phyloP scores from a whole-genome alignment of 371 early-diverging fungal genomes.

The Lichtheimia ornata region DNA sequence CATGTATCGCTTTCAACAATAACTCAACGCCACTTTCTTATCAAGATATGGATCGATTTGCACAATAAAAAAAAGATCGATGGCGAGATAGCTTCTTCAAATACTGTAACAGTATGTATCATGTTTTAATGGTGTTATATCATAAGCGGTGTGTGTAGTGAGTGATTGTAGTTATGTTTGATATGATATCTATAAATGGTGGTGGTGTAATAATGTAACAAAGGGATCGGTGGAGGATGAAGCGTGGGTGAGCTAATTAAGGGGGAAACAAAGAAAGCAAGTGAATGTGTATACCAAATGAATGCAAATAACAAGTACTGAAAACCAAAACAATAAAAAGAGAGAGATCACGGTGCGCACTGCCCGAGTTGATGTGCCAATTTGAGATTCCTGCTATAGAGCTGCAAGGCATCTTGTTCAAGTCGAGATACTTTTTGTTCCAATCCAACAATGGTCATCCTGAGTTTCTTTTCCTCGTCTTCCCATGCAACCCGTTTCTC shows the following conservation, averaged over 20 bases:
- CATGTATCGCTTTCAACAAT: background rate
- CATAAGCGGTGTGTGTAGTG: background rate
- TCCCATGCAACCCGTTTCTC: conserved; percentile 12
- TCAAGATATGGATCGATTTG: background rate
- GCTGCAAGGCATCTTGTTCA: conserved; percentile 16
- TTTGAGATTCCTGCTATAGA: conserved; percentile 19
- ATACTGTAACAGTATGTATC: background rate
- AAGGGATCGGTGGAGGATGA: conserved; percentile 4
- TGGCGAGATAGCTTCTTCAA: background rate
- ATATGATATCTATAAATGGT: background rate
- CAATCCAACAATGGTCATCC: conserved; percentile 12
- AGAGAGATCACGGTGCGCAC: conserved; percentile 7
- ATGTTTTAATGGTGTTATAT: background rate
- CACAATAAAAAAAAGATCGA: background rate
- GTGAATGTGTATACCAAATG: background rate
- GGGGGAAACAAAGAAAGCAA: background rate
- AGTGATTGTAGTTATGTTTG: background rate
- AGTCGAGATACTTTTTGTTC: conserved; percentile 16
- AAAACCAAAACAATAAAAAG: conserved; percentile 5
- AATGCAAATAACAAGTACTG: background rate
- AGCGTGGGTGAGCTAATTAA: conserved; percentile 2
- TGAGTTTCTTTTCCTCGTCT: conserved; percentile 6
- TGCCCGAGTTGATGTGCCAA: conserved; percentile 19
- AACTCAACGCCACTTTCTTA: background rate
- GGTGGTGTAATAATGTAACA: background rate